A percentile compares a stretch with the other conserved stretches of the same genome.
Conservation (phyloP, 768 basidiomycete genomes). For the Coprinellus micaceus region DNA sequence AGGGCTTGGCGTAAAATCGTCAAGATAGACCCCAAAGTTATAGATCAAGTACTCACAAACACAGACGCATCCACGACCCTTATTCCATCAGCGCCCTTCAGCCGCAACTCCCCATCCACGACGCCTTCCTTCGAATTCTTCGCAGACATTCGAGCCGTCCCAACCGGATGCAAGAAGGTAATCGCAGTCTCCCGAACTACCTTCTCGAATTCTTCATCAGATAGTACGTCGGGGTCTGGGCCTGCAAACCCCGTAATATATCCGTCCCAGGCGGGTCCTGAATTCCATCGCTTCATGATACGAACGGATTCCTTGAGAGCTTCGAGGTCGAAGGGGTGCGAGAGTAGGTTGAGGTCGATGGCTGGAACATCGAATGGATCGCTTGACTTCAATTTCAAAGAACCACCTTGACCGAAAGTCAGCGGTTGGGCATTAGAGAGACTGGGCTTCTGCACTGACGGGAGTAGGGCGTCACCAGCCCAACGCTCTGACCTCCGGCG, state of each 20-base stretch:
- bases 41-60: not conserved
- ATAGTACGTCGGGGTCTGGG: not conserved
- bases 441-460: constrained; percentile 1
- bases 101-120: constrained; percentile 11
- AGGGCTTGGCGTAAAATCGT: constrained; percentile 1
- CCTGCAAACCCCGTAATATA: not conserved
- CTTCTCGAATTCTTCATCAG: constrained; percentile 3
- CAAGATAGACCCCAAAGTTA: not conserved
- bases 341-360: constrained; percentile 21
- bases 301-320: constrained; percentile 21
- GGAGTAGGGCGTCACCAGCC: constrained; percentile 7
- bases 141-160: constrained; percentile 8
- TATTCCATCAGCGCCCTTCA: constrained; percentile 7
- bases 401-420: constrained; percentile 1
- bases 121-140: constrained; percentile 6
- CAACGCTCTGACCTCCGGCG: not conserved
- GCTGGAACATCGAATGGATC: constrained; percentile 20
- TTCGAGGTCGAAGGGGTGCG: constrained; percentile 20
- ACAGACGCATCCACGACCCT: constrained; percentile 13
- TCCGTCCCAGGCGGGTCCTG: constrained; percentile 18
- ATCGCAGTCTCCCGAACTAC: not conserved
- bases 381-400: constrained; percentile 7
- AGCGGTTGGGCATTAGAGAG: not conserved
- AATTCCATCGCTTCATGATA: constrained; percentile 7
- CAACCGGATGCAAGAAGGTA: constrained; percentile 7